A percentile compares a stretch with the other conserved stretches of the same genome.
These are phyloP conservation scores for Paraleonurus japonicus DNA, from an alignment of 257 asterid species.

Conservation along the genomic window DNA sequence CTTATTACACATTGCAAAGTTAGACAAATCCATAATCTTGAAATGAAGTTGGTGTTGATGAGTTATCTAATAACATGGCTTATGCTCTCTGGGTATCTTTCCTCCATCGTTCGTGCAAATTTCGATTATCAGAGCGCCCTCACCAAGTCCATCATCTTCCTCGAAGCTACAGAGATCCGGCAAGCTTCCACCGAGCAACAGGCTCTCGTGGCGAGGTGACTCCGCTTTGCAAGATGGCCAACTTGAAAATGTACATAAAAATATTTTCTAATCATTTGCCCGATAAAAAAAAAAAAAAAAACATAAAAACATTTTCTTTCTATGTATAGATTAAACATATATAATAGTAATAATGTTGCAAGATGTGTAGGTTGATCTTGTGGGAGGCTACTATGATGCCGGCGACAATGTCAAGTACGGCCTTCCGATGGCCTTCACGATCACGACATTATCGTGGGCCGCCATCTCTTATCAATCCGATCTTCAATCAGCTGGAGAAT, in stretches of 20 bases:
- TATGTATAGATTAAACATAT: background rate
- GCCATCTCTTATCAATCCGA: slow-evolving; percentile 45
- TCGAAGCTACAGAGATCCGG: slow-evolving; percentile 94
- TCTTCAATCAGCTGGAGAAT: slow-evolving; percentile 62
- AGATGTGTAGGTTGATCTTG: slow-evolving; percentile 61
- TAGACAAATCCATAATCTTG: slow-evolving; percentile 1
- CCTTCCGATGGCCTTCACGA: slow-evolving; percentile 80
- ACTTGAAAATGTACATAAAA: slow-evolving; percentile 41
- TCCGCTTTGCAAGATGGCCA: slow-evolving; percentile 76
- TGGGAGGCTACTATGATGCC: slow-evolving; percentile 86
- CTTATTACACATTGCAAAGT: background rate
- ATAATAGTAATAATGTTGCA: background rate
- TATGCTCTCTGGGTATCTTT: slow-evolving; percentile 21
- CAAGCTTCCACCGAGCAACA: slow-evolving; percentile 61
- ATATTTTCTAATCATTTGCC: no score
- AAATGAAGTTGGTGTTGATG: slow-evolving; percentile 27
- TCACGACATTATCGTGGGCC: slow-evolving; percentile 75
- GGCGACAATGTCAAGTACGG: slow-evolving; percentile 88
- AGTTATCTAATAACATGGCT: slow-evolving; percentile 33
- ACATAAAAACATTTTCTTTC: no score
- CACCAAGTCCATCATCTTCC: slow-evolving; percentile 62
- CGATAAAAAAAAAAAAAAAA: no score
- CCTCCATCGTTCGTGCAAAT: slow-evolving; percentile 27
- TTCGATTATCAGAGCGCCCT: slow-evolving; percentile 61
- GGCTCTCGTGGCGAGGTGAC: slow-evolving; percentile 79